Base-by-base conservation (phyloP, 176 grass and related monocot species). In the Thalia dealbata region DNA sequence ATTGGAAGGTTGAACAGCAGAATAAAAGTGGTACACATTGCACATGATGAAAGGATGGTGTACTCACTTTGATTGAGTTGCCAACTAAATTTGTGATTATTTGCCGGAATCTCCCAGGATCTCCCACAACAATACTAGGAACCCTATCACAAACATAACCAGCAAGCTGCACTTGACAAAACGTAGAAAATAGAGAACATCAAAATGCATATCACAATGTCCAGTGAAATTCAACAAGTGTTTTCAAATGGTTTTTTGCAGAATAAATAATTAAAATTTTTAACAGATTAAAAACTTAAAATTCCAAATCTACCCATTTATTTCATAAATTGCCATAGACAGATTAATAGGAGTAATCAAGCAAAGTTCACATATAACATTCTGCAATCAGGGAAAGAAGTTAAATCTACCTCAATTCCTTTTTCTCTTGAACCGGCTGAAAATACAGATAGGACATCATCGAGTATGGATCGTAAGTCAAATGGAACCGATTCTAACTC, bases 81-180 rank as follows among this genome's bases (percentile, higher is more conserved):
- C 95, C 90, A 52, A 93, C 89, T 75, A 99, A 84, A 70, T 99
- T 99, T 72, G 95, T 93, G 75, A 99, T 91, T 91, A 99, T 99
- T 73, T 93, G 95, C 32, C 90, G 81, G 81, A 99, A 88, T 79
- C 95, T 99, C 76, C 90, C 87, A 59, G 95, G 95, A 83, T 99
- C 95, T 26, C 95, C 95, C 87, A 91, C 74, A 19, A 99, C 79
- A 26, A 99, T 80, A 82, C 82, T 86, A 68, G 95, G 95, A 88
- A 99, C 87, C 84, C 72, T 86, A 80, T 93, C 82, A 44, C 90
- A 99, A 56, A 99, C 95, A 89, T 93, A 99, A 62, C 88, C 90
- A 63, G 90, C 95, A 81, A 99, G 90, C 95, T 99, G 82, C 58
- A 81, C 18, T 69, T 84, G 73, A 48, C 59, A 76, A 64, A 68